These are phyloP conservation scores for Eucalyptus virginea DNA, from an alignment of 345 rosid genomes.

Conservation along the genomic window DNA sequence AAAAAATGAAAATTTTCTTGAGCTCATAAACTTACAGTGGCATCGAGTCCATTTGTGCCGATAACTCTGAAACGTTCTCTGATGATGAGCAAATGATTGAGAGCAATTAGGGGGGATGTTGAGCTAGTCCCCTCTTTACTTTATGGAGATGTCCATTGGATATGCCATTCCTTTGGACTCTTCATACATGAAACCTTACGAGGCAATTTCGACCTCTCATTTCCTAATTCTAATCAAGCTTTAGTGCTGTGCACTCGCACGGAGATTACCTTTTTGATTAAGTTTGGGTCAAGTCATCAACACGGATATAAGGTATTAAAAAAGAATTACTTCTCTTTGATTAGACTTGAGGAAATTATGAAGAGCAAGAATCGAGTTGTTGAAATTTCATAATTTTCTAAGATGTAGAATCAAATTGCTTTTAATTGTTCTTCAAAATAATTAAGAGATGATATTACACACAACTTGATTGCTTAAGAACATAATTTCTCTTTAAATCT, in stretches of 20 bases:
- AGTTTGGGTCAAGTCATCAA: neutral
- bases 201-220: neutral
- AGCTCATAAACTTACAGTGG: neutral
- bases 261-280: neutral
- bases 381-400: neutral
- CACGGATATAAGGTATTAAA: neutral
- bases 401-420: neutral
- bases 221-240: neutral
- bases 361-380: neutral
- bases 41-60: neutral
- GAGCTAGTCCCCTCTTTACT: neutral
- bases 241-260: accelerated
- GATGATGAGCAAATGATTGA: neutral
- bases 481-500: neutral
- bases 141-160: neutral
- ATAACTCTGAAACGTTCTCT: neutral
- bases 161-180: neutral
- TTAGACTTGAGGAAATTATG: neutral
- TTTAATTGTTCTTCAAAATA: neutral
- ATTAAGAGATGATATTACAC: neutral
- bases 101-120: neutral
- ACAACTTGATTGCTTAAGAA: neutral
- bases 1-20: neutral
- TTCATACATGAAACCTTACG: neutral
- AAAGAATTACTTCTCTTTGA: neutral